Evolutionary conservation across 2,329 filamentous ascomycete species (phyloP).

Genomic region (Pezicula radicicola): DNA sequence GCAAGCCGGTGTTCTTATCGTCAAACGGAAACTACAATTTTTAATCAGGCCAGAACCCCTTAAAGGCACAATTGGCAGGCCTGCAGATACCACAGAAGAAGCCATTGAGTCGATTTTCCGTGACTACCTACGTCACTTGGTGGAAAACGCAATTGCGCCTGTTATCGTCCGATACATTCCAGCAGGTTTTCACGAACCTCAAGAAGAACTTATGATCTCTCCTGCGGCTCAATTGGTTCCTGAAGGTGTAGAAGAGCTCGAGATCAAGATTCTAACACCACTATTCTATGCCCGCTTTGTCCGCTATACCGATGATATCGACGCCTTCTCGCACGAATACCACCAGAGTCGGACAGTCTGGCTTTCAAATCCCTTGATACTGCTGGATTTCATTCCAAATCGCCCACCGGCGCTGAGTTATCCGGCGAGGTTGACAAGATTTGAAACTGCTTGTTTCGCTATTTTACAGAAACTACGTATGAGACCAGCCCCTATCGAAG

Average conservation of each 20-base stretch:
- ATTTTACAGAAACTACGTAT: background rate
- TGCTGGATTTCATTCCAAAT: background rate
- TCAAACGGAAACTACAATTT: constrained; percentile 54
- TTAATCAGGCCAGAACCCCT: constrained; percentile 65
- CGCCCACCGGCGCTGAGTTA: background rate
- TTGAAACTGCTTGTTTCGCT: background rate
- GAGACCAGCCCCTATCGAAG: background rate
- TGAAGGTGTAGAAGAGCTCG: constrained; percentile 34
- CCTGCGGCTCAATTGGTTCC: constrained; percentile 16
- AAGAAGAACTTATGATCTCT: constrained; percentile 37
- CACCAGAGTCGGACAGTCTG: constrained; percentile 56
- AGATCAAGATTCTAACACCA: constrained; percentile 59
- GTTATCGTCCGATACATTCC: constrained; percentile 53
- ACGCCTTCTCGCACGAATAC: constrained; percentile 59
- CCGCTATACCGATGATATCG: constrained; percentile 58
- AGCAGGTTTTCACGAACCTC: constrained; percentile 39
- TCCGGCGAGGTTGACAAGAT: background rate
- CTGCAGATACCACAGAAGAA: constrained; percentile 47
- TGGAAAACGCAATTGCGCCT: constrained; percentile 40
- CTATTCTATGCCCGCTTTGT: constrained; percentile 66
- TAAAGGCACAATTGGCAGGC: constrained; percentile 50
- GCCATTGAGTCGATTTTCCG: constrained; percentile 45
- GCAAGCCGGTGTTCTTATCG: constrained; percentile 57
- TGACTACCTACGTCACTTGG: constrained; percentile 44
- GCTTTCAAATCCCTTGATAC: constrained; percentile 43